phyloP scores from a whole-genome alignment of 495 filamentous ascomycete genomes.

The Penicillium subrubescens region DNA sequence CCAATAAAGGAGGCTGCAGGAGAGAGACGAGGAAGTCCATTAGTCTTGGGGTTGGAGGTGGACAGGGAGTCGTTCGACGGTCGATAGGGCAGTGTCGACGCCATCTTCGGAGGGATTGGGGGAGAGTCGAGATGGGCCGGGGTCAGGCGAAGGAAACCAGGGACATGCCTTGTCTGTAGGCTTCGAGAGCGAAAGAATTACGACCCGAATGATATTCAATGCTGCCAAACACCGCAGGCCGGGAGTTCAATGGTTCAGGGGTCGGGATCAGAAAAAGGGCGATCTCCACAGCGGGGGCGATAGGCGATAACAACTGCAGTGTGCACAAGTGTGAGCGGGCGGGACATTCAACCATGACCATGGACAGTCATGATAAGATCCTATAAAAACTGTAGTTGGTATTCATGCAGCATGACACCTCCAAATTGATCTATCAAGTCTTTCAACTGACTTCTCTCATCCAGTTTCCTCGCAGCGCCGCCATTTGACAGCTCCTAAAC shows the following conservation, averaged over 20 bases:
- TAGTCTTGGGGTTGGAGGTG: slow-evolving; percentile 46
- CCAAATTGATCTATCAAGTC: slow-evolving; percentile 5
- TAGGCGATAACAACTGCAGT: slow-evolving; percentile 28
- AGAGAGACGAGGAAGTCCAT: slow-evolving; percentile 58
- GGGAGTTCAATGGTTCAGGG: slow-evolving; percentile 18
- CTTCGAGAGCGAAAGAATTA: background rate
- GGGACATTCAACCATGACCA: background rate
- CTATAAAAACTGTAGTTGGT: background rate
- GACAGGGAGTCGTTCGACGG: slow-evolving; percentile 43
- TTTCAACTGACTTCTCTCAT: background rate
- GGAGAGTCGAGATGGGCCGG: slow-evolving; percentile 18
- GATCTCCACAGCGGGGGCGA: slow-evolving; percentile 41
- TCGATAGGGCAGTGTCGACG: slow-evolving; percentile 46
- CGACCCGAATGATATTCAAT: background rate
- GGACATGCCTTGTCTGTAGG: slow-evolving; percentile 22
- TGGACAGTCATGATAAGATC: background rate
- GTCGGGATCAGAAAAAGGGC: slow-evolving; percentile 24
- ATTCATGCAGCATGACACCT: background rate
- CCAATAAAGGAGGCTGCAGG: slow-evolving; percentile 55
- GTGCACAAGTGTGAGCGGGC: background rate
- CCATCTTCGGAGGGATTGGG: slow-evolving; percentile 36
- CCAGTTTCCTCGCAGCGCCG: too few species aligned
- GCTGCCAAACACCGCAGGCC: slow-evolving; percentile 7
- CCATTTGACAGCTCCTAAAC: slow-evolving; percentile 16
- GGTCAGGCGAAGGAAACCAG: slow-evolving; percentile 8